These are phyloP conservation scores for Excoecaria cochinchinensis DNA, from an alignment of 345 rosid species.

Conservation along the genomic window DNA sequence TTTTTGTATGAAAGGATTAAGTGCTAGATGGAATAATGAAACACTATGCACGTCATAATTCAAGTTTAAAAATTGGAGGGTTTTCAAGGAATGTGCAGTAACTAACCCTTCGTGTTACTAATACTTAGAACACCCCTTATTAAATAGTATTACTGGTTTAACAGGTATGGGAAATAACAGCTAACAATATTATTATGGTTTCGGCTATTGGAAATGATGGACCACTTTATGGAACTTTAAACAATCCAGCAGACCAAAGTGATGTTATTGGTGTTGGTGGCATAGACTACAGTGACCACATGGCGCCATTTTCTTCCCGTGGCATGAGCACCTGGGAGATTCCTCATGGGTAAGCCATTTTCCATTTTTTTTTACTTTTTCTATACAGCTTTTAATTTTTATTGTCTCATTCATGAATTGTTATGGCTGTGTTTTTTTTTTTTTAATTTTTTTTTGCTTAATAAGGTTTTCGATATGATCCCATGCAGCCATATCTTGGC, in stretches of 20 bases:
- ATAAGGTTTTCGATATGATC: not conserved
- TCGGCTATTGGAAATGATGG: constrained; percentile 99
- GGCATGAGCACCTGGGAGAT: constrained; percentile 99
- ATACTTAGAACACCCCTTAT: constrained; percentile 1
- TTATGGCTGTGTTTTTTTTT: not conserved
- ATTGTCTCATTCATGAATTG: not conserved
- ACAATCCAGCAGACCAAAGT: constrained; percentile 99
- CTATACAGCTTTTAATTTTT: constrained; percentile 4
- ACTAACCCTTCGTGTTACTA: constrained; percentile 3
- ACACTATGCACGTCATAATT: too few relatives aligned
- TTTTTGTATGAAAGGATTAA: too few relatives aligned
- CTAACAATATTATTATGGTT: constrained; percentile 95
- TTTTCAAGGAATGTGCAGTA: too few relatives aligned
- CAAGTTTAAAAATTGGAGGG: too few relatives aligned
- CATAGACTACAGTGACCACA: constrained; percentile 91
- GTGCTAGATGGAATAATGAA: too few relatives aligned
- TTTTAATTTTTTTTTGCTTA: not conserved
- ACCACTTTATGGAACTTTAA: constrained; percentile 92
- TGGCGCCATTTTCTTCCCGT: constrained; percentile 97
- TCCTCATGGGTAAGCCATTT: constrained; percentile 82
- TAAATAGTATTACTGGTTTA: constrained; percentile 20
- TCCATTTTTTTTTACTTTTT: constrained; percentile 9
- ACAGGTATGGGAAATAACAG: constrained; percentile 99
- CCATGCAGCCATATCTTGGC: not conserved
- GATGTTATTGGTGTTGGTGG: constrained; percentile 99